A percentile compares a stretch with the other conserved stretches of the same genome.
Conservation (phyloP, 2,329 filamentous ascomycete genomes). For the Didymosphaeria variabile region DNA sequence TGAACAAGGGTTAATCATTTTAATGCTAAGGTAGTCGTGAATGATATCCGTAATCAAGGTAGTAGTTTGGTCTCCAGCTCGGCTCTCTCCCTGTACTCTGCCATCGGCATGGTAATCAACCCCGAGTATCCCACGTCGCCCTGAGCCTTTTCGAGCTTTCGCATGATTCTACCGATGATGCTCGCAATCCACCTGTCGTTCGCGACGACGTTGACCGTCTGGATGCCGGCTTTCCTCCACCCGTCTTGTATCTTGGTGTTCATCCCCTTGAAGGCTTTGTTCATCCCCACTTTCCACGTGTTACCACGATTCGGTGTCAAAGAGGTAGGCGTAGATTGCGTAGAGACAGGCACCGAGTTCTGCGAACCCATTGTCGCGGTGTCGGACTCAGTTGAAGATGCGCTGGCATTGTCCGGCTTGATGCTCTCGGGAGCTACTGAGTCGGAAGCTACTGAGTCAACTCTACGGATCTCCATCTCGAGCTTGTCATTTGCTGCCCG, state of each 20-base stretch:
- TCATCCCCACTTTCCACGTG: slow-evolving; percentile 29
- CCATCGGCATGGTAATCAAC: slow-evolving; percentile 56
- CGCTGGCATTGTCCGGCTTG: slow-evolving; percentile 29
- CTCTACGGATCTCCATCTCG: slow-evolving; percentile 37
- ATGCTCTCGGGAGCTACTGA: slow-evolving; percentile 29
- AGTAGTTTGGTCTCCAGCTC: slow-evolving; percentile 48
- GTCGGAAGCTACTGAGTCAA: slow-evolving; percentile 30
- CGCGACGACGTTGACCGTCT: slow-evolving; percentile 53
- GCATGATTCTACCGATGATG: slow-evolving; percentile 61
- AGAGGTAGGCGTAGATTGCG: background rate
- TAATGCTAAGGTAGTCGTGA: background rate
- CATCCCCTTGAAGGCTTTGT: slow-evolving; percentile 42
- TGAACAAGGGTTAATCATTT: background rate
- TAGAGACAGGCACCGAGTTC: slow-evolving; percentile 11
- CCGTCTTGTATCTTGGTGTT: slow-evolving; percentile 53
- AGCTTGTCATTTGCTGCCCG: slow-evolving; percentile 35
- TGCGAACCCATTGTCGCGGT: slow-evolving; percentile 6
- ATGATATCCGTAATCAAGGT: slow-evolving; percentile 28
- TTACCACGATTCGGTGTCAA: slow-evolving; percentile 34
- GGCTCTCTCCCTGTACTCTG: slow-evolving; percentile 47
- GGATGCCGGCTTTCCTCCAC: slow-evolving; percentile 58
- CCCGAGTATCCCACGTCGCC: slow-evolving; percentile 63
- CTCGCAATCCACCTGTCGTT: slow-evolving; percentile 66
- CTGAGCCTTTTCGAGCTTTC: slow-evolving; percentile 58
- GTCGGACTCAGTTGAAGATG: slow-evolving; percentile 12